Base-by-base conservation (phyloP, 805 yeast species). In the Nakazawaea ishiwadae region DNA sequence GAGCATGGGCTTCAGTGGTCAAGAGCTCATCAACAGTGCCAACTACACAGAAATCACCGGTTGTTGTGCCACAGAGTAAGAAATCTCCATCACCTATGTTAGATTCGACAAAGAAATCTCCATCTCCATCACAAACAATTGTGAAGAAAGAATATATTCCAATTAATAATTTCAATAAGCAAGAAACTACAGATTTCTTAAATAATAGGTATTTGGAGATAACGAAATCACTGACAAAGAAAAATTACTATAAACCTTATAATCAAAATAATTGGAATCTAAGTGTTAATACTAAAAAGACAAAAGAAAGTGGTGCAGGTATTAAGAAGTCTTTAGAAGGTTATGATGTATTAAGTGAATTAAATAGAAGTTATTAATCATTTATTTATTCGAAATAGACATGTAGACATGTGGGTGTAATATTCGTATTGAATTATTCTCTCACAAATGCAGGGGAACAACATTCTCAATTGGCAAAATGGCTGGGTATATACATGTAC, bases 271-370 rank as follows among this genome's bases (percentile, higher is more conserved):
- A 27, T 26, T 42, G 38, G 39, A 37, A 28, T 16, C 17, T 33
- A 29, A 33, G 24, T 14, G n/a, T 21, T 15, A 21, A 16, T 17
- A 20, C 24, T 5, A 30, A 23, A 18, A 32, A 32, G 21, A 11
- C 16, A 33, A 26, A 18, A 18, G 30, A 15, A 17, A 14, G 24
- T 12, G 20, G 20, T 15, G 35, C 29, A 14, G 19, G 12, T 31
- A 16, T 11, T n/a, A 30, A 35, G 11, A 40, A 30, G 19, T 12
- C 17, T 8, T 14, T 12, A 5, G 33, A 41, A 12, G 37, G 44
- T 17, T 23, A 21, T 16, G 40, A 41, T 29, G 35, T 39, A 8
- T 34, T 39, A 21, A 9, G 11, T 12, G 43, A 39, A 21, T 28
- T 39, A 14, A 39, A 39, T 29, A 39, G 19, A 21, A 29, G 15